Percentiles rank a stretch among this genome's conserved stretches.
Conservation (phyloP, 2,329 filamentous ascomycete genomes). For the Penicillium sp. region DNA sequence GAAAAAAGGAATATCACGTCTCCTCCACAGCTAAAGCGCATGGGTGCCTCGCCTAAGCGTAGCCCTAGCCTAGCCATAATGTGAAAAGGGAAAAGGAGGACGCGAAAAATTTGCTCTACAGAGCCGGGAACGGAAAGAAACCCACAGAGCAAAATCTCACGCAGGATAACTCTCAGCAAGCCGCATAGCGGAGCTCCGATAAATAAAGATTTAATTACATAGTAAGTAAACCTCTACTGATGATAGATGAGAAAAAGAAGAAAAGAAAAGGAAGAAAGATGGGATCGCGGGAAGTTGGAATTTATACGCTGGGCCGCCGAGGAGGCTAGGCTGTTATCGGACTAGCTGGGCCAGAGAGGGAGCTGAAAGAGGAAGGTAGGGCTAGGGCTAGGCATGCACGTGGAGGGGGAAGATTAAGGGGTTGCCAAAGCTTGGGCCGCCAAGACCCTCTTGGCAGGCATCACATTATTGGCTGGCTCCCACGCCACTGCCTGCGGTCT, state of each 20-base stretch:
- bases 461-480: neutral
- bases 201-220: constrained; percentile 38
- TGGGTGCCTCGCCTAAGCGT: constrained; percentile 31
- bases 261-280: constrained; percentile 21
- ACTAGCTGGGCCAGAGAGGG: constrained; percentile 9
- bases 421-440: neutral
- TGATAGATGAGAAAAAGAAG: constrained; percentile 43
- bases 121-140: constrained; percentile 51
- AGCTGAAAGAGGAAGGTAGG: constrained; percentile 11
- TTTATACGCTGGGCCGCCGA: constrained; percentile 27
- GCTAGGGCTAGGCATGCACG: constrained; percentile 15
- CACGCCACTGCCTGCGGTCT: neutral
- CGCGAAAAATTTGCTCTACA: constrained; percentile 37
- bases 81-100: constrained; percentile 43
- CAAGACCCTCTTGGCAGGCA: no score
- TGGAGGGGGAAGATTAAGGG: neutral
- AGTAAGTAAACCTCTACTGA: constrained; percentile 51
- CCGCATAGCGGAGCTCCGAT: constrained; percentile 46
- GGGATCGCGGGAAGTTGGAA: constrained; percentile 11
- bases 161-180: constrained; percentile 48
- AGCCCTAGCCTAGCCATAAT: constrained; percentile 44
- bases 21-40: constrained; percentile 47
- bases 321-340: constrained; percentile 24
- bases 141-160: constrained; percentile 39
- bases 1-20: constrained; percentile 35